A percentile compares a stretch with the other conserved stretches of the same genome.
Conservation (phyloP, 495 filamentous ascomycete species). For the Chaetomium fimeti region DNA sequence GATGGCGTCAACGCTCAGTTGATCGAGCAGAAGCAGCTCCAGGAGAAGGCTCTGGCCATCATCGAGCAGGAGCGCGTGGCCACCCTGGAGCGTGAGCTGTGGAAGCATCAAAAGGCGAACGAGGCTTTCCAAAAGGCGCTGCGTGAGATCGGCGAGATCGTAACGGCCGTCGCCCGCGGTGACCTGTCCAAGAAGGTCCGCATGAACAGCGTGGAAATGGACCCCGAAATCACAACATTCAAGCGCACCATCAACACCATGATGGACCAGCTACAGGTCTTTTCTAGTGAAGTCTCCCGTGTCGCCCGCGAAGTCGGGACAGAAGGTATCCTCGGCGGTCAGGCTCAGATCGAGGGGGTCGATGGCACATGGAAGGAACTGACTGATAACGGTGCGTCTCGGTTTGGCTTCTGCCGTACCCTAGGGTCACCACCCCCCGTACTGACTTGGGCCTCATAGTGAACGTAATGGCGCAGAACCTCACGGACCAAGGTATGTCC, state of each 20-base stretch:
- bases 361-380: constrained; percentile 98
- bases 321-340: constrained; percentile 93
- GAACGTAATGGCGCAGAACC: constrained; percentile 90
- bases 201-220: constrained; percentile 95
- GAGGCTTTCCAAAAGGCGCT: constrained; percentile 97
- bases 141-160: constrained; percentile 94
- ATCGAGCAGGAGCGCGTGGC: constrained; percentile 55
- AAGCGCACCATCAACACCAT: constrained; percentile 97
- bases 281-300: constrained; percentile 94
- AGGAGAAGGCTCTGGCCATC: constrained; percentile 59
- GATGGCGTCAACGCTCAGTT: constrained; percentile 66
- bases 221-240: constrained; percentile 98
- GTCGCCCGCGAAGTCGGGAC: constrained; percentile 97
- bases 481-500: constrained; percentile 56
- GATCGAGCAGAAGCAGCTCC: constrained; percentile 61
- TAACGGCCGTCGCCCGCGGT: constrained; percentile 91
- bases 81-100: constrained; percentile 80
- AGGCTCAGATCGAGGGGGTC: constrained; percentile 90
- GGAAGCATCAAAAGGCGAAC: constrained; percentile 96
- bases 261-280: constrained; percentile 98
- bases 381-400: constrained; percentile 76
- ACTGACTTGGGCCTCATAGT: constrained; percentile 54
- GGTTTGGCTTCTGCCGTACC: not conserved
- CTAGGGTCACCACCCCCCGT: not conserved
- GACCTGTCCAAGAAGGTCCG: constrained; percentile 97